A percentile compares a stretch with the other conserved stretches of the same genome.
phyloP scores from a whole-genome alignment of 2,329 filamentous ascomycete genomes.

The Fusarium sp. region DNA sequence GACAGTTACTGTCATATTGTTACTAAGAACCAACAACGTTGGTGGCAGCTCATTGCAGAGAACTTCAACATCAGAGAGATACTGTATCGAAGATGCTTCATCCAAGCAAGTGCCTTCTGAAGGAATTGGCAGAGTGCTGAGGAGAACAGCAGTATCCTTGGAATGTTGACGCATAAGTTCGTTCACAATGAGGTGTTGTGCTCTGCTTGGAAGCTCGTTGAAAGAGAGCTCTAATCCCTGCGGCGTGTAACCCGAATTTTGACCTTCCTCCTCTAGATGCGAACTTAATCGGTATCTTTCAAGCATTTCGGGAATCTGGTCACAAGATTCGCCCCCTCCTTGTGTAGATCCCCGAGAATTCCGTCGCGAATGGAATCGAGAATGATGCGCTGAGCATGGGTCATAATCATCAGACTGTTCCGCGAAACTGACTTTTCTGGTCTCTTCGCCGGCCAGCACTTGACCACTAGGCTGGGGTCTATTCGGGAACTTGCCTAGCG shows the following conservation, averaged over 20 bases:
- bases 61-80: slow-evolving; percentile 82
- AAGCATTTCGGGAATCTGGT: slow-evolving; percentile 60
- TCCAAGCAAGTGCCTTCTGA: slow-evolving; percentile 79
- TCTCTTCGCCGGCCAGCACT: slow-evolving; percentile 65
- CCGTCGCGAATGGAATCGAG: slow-evolving; percentile 54
- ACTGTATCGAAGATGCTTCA: slow-evolving; percentile 77
- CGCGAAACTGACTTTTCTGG: slow-evolving; percentile 74
- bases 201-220: slow-evolving; percentile 86
- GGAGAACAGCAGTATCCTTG: slow-evolving; percentile 78
- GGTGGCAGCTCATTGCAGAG: slow-evolving; percentile 82
- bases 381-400: slow-evolving; percentile 32
- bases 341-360: slow-evolving; percentile 52
- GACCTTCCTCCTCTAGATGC: slow-evolving; percentile 45
- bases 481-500: slow-evolving; percentile 70
- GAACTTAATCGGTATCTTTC: slow-evolving; percentile 53
- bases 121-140: slow-evolving; percentile 87
- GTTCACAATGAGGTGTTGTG: slow-evolving; percentile 88
- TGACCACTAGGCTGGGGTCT: slow-evolving; percentile 72
- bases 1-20: slow-evolving; percentile 90
- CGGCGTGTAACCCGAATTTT: slow-evolving; percentile 63
- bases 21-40: slow-evolving; percentile 83
- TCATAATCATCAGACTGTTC: slow-evolving; percentile 50
- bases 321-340: slow-evolving; percentile 51
- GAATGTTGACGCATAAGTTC: slow-evolving; percentile 81
- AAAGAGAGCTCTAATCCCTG: slow-evolving; percentile 80